phyloP scores from a whole-genome alignment of 768 basidiomycete genomes.

The Tulasnella sp. region DNA sequence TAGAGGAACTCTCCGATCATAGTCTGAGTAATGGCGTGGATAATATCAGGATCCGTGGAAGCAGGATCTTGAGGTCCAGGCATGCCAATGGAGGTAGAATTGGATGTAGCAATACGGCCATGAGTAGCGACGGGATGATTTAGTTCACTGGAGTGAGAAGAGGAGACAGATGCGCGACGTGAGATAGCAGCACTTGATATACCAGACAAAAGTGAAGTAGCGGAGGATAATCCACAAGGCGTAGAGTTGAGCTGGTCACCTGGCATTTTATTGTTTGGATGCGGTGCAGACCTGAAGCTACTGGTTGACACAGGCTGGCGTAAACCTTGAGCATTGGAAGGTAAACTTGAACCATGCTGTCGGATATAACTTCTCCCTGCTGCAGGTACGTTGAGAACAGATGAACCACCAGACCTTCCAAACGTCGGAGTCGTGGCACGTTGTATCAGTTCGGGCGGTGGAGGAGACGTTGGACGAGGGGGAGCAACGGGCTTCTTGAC shows the following conservation, averaged over 20 bases:
- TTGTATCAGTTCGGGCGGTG: conserved; percentile 81
- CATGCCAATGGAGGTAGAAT: neutral
- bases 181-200: conserved; percentile 45
- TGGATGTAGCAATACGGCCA: neutral
- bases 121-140: neutral
- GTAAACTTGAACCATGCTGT: conserved; percentile 62
- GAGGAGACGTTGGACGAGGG: conserved; percentile 82
- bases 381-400: conserved; percentile 3
- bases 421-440: conserved; percentile 81
- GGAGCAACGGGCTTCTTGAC: conserved; percentile 34
- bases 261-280: conserved; percentile 35
- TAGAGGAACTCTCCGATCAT: conserved; percentile 99
- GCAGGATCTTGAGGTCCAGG: conserved; percentile 24
- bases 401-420: conserved; percentile 30
- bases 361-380: conserved; percentile 27
- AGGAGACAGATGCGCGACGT: conserved; percentile 71
- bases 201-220: conserved; percentile 57
- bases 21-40: conserved; percentile 96
- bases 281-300: conserved; percentile 67
- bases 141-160: conserved; percentile 28
- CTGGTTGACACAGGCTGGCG: conserved; percentile 63
- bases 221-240: conserved; percentile 39
- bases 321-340: conserved; percentile 45
- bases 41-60: conserved; percentile 76
- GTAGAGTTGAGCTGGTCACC: conserved; percentile 10